Base-by-base conservation (phyloP, 305 asterid species). In the Solanum aculeatissimum region DNA sequence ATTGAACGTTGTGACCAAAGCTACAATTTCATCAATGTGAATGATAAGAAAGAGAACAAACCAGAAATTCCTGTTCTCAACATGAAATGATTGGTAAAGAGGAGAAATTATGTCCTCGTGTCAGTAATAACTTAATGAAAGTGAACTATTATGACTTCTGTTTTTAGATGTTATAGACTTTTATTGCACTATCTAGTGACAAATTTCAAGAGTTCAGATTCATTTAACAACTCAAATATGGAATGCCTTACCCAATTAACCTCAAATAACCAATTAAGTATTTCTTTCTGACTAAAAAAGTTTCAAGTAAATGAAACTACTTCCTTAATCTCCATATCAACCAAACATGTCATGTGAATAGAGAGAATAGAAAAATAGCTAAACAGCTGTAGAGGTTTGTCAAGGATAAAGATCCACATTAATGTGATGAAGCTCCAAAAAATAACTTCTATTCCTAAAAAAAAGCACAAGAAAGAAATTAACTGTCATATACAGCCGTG, bases 1-100 rank as follows among this genome's bases (percentile, higher is more conserved):
- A 89, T 97, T 95, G 96, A 97, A 97, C 79, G 99, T 92, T 53
- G 99, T 91, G 75, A 97, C 98, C 93, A 97, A 86, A 40, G 97
- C 98, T 96, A 84, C 38, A 77, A 86, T 72, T 83, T 69, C 86
- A 83, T 79, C 78, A 85, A 71, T 86, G 69, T 85, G 51, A 27
- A 86, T 21, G 21, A 66, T 63, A 58, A 90, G 92, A 84, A 69
- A 14, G 27, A 16, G n/a, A 83, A 75, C 71, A 54, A 53, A 54
- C 53, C 2, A 62, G 51, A 81, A 58, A 45, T 70, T 42, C 71
- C 80, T 43, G 81, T 23, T 77, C 79, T 71, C 45, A 79, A 54
- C 27, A 79, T 84, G 81, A 55, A 13, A 32, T 38, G 51, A 84
- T 29, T 77, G 69, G 43, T 72, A n/a, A 63, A 91, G 68, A 62